phyloP scores from a whole-genome alignment of 805 yeast species.

The Yarrowia sp. region DNA sequence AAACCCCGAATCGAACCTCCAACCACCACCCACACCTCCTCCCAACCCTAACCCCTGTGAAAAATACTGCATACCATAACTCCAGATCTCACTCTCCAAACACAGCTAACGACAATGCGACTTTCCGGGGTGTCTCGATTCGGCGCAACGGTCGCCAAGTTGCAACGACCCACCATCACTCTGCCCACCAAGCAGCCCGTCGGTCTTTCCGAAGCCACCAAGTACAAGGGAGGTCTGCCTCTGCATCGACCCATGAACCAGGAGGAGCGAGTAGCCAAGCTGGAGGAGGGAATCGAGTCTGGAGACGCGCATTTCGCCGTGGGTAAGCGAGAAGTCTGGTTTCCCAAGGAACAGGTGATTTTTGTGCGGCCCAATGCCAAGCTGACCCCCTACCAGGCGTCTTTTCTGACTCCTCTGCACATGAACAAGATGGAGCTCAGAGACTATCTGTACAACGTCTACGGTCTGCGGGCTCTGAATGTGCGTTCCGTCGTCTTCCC shows the following conservation, averaged over 20 bases:
- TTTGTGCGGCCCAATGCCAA: conserved; percentile 89
- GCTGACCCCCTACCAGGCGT: conserved; percentile 95
- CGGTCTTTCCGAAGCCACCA: not conserved
- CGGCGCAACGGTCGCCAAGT: conserved; percentile 10
- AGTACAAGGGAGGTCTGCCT: conserved; percentile 11
- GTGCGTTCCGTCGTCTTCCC: conserved; percentile 82
- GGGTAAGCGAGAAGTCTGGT: conserved; percentile 72
- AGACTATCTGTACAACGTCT: conserved; percentile 86
- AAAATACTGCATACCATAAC: conserved; percentile 5
- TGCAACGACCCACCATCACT: conserved; percentile 11
- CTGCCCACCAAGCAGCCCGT: conserved; percentile 11
- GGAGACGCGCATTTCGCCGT: conserved; percentile 64
- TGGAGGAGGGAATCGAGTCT: conserved; percentile 2
- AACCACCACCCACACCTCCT: not conserved
- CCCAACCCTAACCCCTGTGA: conserved; percentile 7
- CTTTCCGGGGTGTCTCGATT: conserved; percentile 24
- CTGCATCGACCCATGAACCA: conserved; percentile 17
- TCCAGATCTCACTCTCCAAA: not conserved
- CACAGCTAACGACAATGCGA: not conserved
- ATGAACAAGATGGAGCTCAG: conserved; percentile 93
- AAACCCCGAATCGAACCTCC: not conserved
- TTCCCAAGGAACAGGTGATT: conserved; percentile 81
- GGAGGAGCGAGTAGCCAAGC: conserved; percentile 2
- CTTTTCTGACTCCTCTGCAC: conserved; percentile 87
- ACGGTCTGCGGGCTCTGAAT: conserved; percentile 85